Conservation (phyloP, 1,284 basidiomycete genomes). For the Lentinus polychrous region DNA sequence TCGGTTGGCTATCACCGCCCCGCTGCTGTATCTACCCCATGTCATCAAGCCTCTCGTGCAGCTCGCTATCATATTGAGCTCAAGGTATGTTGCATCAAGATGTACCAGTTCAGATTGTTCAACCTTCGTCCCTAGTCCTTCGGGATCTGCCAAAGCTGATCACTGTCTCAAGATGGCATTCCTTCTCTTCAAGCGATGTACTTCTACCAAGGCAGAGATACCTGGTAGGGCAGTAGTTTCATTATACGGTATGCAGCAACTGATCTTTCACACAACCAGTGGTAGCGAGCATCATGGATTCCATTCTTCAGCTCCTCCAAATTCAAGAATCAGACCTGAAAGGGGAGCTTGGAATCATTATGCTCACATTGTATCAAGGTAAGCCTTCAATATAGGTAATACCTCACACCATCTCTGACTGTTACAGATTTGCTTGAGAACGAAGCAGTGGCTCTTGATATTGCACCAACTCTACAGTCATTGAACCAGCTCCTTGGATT, state of each 20-base stretch:
- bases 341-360: not conserved
- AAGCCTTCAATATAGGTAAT: too few species aligned
- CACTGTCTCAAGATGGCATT: not conserved
- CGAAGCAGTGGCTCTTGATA: too few species aligned
- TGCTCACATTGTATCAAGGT: not conserved
- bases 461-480: constrained; percentile 33
- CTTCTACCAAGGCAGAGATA: not conserved
- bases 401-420: too few species aligned
- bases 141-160: not conserved
- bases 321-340: not conserved
- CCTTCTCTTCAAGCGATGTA: not conserved
- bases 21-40: constrained; percentile 75
- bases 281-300: not conserved
- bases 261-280: not conserved
- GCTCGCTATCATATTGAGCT: constrained; percentile 51
- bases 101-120: not conserved
- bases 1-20: constrained; percentile 81
- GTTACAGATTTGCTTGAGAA: too few species aligned
- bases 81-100: constrained; percentile 5
- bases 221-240: not conserved
- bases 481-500: constrained; percentile 67
- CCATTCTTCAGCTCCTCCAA: not conserved
- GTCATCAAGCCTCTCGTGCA: constrained; percentile 42
- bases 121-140: constrained; percentile 1
- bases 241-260: not conserved